Evolutionary conservation across 2,329 filamentous ascomycete species (phyloP).

Genomic region (Eutypella sp.): DNA sequence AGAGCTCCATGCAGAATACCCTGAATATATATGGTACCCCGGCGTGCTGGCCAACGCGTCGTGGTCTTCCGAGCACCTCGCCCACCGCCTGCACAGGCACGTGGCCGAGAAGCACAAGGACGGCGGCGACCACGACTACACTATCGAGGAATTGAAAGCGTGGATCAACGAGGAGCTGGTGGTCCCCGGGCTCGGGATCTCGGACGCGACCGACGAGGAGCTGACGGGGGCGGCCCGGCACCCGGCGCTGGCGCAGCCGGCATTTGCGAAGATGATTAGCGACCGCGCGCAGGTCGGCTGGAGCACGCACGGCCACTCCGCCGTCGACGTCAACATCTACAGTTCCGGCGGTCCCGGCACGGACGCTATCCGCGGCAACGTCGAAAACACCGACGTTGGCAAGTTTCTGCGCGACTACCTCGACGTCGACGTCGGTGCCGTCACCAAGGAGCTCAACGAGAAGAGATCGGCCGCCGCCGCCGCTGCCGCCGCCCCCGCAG

Average conservation of each 20-base stretch:
- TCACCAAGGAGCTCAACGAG: slow-evolving; percentile 70
- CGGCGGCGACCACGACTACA: slow-evolving; percentile 15
- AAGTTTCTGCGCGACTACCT: slow-evolving; percentile 76
- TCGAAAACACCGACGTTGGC: slow-evolving; percentile 93
- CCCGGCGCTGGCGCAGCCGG: slow-evolving; percentile 47
- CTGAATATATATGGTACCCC: slow-evolving; percentile 74
- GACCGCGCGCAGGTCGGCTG: slow-evolving; percentile 85
- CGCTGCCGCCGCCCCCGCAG: slow-evolving; percentile 1
- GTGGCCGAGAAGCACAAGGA: slow-evolving; percentile 34
- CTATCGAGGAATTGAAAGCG: slow-evolving; percentile 40
- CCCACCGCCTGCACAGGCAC: slow-evolving; percentile 56
- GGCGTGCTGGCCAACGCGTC: slow-evolving; percentile 70
- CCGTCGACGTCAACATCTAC: slow-evolving; percentile 96
- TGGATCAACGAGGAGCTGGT: slow-evolving; percentile 70
- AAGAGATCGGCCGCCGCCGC: slow-evolving; percentile 35
- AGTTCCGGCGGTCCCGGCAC: slow-evolving; percentile 64
- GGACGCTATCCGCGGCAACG: slow-evolving; percentile 69
- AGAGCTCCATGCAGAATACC: slow-evolving; percentile 47
- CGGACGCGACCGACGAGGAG: slow-evolving; percentile 67
- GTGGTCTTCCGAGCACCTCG: slow-evolving; percentile 69
- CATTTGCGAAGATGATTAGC: slow-evolving; percentile 82
- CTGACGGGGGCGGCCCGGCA: slow-evolving; percentile 58
- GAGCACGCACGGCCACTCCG: slow-evolving; percentile 90
- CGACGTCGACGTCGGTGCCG: slow-evolving; percentile 68
- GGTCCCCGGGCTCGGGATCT: slow-evolving; percentile 67